Base-by-base conservation (phyloP, 768 basidiomycete genomes). In the Boletellus ananiceps region DNA sequence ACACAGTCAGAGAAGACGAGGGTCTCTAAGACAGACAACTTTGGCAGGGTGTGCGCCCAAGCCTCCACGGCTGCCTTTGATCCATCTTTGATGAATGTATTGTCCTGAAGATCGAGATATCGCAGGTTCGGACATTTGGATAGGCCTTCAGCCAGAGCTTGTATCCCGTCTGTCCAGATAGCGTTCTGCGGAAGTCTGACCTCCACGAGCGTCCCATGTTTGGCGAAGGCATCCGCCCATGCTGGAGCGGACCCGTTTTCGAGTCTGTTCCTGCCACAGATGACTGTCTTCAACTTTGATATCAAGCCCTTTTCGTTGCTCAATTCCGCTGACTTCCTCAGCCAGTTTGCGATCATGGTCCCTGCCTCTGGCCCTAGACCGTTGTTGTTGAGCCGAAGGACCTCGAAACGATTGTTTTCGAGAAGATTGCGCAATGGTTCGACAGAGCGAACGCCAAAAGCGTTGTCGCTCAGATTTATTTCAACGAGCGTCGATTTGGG, bases 121-220 rank as follows among this genome's bases (percentile, higher is more conserved):
- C 82, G 74, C 44, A 99, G 72, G 36, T 74, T 70, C 3, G 75
- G 70, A 64, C 85, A 87, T 48, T 83, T 74, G 12, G 81, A 67
- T 29, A 99, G 68, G 4, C 93, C 95, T 19, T 68, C 64, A 5
- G 90, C 88, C 19, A 99, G 80, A 11, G 81, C 79, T 8, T 77
- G 78, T 61, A 95, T 87, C 4, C 96, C 96, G 50, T 86, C 85
- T 84, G 90, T 90, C 55, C 93, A 78, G 59, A 99, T 97, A 5
- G 95, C 96, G 62, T 99, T 97, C 74, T 98, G 94, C n/a, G 90
- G 88, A 84, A 98, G 86, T 50, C 88, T 80, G 27, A 98, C 86
- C 56, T 96, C 91, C 45, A 74, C 74, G 29, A 99, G 78, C 6
- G 82, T 82, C 7, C 80, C 83, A 62, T 96, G 93, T 33, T 81